These are phyloP conservation scores for Talaromyces adpressus DNA, from an alignment of 495 filamentous ascomycete genomes.

Conservation along the genomic window DNA sequence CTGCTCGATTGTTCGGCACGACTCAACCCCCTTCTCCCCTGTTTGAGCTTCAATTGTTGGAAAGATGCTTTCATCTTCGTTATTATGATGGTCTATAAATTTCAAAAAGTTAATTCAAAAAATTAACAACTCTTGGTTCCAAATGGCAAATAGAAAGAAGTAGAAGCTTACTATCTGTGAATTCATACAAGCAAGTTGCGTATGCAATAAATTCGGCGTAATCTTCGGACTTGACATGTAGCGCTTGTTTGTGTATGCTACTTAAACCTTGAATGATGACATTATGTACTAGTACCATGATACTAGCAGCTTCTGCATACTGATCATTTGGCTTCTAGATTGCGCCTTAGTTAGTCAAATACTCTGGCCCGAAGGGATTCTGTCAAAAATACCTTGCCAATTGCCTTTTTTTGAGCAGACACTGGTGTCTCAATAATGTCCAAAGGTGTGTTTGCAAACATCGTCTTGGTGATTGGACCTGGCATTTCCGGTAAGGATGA, in stretches of 20 bases:
- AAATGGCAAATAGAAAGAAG: not conserved
- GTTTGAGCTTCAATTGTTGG: conserved; percentile 1
- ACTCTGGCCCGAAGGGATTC: not conserved
- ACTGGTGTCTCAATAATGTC: not conserved
- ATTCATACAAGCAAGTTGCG: not conserved
- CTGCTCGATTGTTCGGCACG: no score
- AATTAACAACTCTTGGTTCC: not conserved
- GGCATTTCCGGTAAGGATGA: not conserved
- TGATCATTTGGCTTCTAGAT: conserved; percentile 2
- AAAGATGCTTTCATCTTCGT: not conserved
- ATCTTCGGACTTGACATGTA: not conserved
- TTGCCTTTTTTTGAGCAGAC: not conserved
- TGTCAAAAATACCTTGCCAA: not conserved
- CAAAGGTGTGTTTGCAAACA: not conserved
- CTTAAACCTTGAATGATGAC: conserved; percentile 3
- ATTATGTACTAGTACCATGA: conserved; percentile 1
- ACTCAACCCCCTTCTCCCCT: not conserved
- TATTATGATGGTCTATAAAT: not conserved
- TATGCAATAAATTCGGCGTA: not conserved
- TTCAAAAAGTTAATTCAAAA: not conserved
- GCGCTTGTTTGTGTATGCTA: conserved; percentile 1
- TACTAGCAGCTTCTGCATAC: not conserved
- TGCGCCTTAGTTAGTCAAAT: not conserved
- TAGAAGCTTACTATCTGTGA: not conserved
- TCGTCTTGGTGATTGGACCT: not conserved